Conservation (phyloP, 768 basidiomycete genomes). For the Russula ochroleuca region DNA sequence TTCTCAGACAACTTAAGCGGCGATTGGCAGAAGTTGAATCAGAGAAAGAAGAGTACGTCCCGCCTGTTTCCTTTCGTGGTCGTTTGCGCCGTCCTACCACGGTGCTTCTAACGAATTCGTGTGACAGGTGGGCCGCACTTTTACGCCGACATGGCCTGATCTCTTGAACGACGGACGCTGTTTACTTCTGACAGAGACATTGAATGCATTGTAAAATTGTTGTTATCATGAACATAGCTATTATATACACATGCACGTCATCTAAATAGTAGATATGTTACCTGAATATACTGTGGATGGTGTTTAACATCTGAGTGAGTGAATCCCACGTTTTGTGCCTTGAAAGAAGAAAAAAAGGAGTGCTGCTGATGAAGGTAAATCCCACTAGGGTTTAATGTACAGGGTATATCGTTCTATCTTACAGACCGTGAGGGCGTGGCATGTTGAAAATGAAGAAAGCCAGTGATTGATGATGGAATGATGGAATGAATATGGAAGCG, state of each 20-base stretch:
- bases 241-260: slow-evolving; percentile 18
- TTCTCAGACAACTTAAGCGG: slow-evolving; percentile 59
- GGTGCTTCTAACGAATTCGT: slow-evolving; percentile 2
- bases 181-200: slow-evolving; percentile 1
- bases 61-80: slow-evolving; percentile 8
- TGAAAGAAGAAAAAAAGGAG: background rate
- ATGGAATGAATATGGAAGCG: slow-evolving; percentile 17
- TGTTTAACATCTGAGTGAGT: background rate
- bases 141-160: slow-evolving; percentile 48
- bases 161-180: slow-evolving; percentile 29
- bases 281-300: slow-evolving; percentile 15
- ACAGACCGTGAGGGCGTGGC: slow-evolving; percentile 11
- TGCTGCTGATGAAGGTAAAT: slow-evolving; percentile 7
- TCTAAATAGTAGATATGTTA: slow-evolving; percentile 28
- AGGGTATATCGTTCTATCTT: slow-evolving; percentile 20
- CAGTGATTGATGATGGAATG: slow-evolving; percentile 14
- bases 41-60: slow-evolving; percentile 74
- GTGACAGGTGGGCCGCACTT: slow-evolving; percentile 60
- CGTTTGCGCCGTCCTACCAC: background rate
- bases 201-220: slow-evolving; percentile 18
- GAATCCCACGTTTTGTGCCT: background rate
- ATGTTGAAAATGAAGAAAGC: slow-evolving; percentile 13
- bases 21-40: slow-evolving; percentile 65
- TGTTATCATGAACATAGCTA: slow-evolving; percentile 17
- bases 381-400: slow-evolving; percentile 10